Conservation (phyloP, 768 basidiomycete species). For the Collybiopsis confluens region DNA sequence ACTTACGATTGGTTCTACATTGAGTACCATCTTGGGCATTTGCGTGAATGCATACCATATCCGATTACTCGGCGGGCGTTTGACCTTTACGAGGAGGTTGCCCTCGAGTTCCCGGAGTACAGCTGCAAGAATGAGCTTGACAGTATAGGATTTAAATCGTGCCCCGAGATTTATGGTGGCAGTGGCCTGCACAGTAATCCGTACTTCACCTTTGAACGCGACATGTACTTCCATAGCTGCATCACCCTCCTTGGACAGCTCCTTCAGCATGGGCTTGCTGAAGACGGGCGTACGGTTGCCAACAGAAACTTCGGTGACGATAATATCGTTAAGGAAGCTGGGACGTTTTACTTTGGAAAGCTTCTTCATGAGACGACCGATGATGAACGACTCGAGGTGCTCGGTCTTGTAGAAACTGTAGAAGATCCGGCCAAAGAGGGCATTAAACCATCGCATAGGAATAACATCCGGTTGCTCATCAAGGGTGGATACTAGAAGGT, state of each 20-base stretch:
- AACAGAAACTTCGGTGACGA: conserved; percentile 85
- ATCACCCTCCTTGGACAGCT: conserved; percentile 91
- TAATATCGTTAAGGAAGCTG: conserved; percentile 76
- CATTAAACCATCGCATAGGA: conserved; percentile 97
- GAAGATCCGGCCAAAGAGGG: conserved; percentile 87
- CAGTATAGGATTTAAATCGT: conserved; percentile 83
- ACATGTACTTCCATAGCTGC: conserved; percentile 85
- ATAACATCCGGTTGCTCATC: conserved; percentile 95
- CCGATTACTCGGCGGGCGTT: conserved; percentile 91
- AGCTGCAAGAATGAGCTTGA: conserved; percentile 85
- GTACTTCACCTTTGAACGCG: conserved; percentile 80
- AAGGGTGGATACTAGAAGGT: conserved; percentile 72
- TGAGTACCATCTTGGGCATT: conserved; percentile 81
- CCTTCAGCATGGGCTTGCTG: conserved; percentile 97
- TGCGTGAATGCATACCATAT: conserved; percentile 96
- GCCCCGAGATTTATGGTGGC: conserved; percentile 82
- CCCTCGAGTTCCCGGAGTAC: conserved; percentile 89
- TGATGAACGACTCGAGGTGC: conserved; percentile 78
- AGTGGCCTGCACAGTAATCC: conserved; percentile 86
- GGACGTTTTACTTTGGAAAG: conserved; percentile 89
- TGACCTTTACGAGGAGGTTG: conserved; percentile 83
- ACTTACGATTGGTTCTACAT: conserved; percentile 92
- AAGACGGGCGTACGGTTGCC: conserved; percentile 82
- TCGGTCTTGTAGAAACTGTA: conserved; percentile 88
- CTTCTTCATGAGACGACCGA: conserved; percentile 89